Conservation (phyloP, 805 yeast species). For the Kuraishia piskuri region DNA sequence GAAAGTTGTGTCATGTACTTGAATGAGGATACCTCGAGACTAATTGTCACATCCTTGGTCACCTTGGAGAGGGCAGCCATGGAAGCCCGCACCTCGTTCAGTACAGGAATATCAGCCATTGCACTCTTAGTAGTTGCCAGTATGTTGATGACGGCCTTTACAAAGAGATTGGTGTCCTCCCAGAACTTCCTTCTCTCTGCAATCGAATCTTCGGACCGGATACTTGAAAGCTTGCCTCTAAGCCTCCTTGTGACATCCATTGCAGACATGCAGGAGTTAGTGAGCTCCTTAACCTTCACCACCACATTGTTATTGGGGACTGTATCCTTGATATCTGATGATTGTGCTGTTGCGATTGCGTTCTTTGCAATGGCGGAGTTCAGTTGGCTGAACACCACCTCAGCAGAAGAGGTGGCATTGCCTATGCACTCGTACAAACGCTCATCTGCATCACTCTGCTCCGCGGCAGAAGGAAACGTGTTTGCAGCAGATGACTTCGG, state of each 20-base stretch:
- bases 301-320: conserved; percentile 37
- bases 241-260: conserved; percentile 74
- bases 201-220: conserved; percentile 37
- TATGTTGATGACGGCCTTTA: conserved; percentile 77
- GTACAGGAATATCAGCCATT: conserved; percentile 70
- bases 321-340: conserved; percentile 8
- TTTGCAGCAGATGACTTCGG: not conserved
- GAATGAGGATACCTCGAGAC: conserved; percentile 41
- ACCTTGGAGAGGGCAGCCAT: conserved; percentile 78
- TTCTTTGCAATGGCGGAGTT: conserved; percentile 59
- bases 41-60: conserved; percentile 86
- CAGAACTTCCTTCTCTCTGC: conserved; percentile 59
- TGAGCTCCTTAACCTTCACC: conserved; percentile 64
- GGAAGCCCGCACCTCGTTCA: conserved; percentile 72
- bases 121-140: conserved; percentile 77
- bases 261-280: conserved; percentile 68
- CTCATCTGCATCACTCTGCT: conserved; percentile 1
- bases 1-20: conserved; percentile 3
- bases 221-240: conserved; percentile 41
- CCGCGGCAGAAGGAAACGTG: not conserved
- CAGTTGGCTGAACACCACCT: conserved; percentile 67
- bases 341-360: conserved; percentile 45
- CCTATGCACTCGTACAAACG: conserved; percentile 50
- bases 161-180: conserved; percentile 76
- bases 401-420: conserved; percentile 60